Evolutionary conservation across 345 rosid genomes (phyloP), one percentile per base, ranked within the genome.

Genomic region (Raphanus raphanistrum): DNA sequence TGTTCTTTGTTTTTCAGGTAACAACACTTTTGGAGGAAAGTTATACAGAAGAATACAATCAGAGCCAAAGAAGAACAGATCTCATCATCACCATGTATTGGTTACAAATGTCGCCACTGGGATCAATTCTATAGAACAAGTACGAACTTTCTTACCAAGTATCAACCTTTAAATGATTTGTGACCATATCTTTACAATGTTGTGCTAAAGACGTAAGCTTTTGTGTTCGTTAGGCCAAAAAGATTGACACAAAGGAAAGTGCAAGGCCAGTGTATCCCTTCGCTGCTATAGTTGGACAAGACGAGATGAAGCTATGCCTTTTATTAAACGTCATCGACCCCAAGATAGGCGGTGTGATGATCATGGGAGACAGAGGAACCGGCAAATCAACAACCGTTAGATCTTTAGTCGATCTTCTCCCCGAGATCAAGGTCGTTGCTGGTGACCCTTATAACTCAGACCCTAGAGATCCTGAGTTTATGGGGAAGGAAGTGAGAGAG

Each of bases 351-450:
- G 98, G 96, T 58, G 97, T 93, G 62, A 91, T 93, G 97, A 91
- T 93, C 52, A 93, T 93, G 98, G 98, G 96, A 29, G 97, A 93
- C 76, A 89, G 98, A 80, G 98, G 98, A 70, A 91, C 97, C 0
- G 96, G 98, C 41, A 91, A 94, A 83, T 92, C 97, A 55, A 94
- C 97, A 5, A 73, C 96, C 1, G 98, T 94, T 41, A 84, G 96
- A 83, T 94, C 98, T 0, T 80, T 94, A 84, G 90, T 89, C 25
- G 98, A 94, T 87, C 78, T 92, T 63, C 89, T 94, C 21, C 98
- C 98, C 1, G 88, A 90, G 83, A 94, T 94, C 76, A 81, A 55
- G 33, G 96, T 90, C 5, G 96, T 94, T 55, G 74, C 85, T 0
- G 94, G 94, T 64, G 98, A 94, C 66, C 96, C 96, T 0, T 92